Conservation (phyloP, 2,329 filamentous ascomycete species). For the Karstenula rhodostoma region DNA sequence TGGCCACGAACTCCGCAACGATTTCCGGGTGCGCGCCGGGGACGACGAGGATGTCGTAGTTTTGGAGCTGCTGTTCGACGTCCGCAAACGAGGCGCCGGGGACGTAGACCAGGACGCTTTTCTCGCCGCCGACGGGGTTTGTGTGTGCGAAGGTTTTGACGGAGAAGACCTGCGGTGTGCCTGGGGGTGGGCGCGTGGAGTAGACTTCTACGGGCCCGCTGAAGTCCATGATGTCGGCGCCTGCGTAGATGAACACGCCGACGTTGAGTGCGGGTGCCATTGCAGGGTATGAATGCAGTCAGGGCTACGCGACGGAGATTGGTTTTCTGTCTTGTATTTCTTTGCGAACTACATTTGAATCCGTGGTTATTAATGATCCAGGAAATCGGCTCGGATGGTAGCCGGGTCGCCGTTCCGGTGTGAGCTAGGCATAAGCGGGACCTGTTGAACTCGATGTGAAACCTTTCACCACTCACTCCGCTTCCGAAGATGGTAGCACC, state of each 20-base stretch:
- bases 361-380: neutral
- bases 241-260: constrained; percentile 49
- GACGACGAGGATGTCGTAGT: constrained; percentile 52
- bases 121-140: constrained; percentile 33
- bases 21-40: constrained; percentile 44
- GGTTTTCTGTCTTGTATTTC: too few species aligned
- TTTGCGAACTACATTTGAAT: neutral
- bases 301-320: too few species aligned
- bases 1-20: constrained; percentile 33
- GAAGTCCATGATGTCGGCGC: constrained; percentile 54
- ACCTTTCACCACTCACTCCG: neutral
- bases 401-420: neutral
- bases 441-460: neutral
- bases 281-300: too few species aligned
- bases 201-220: constrained; percentile 51
- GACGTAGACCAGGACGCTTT: constrained; percentile 36
- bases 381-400: neutral
- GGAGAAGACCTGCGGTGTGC: constrained; percentile 38
- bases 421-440: neutral
- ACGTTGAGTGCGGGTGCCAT: constrained; percentile 45
- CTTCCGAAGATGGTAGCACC: neutral
- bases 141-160: constrained; percentile 46
- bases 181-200: constrained; percentile 37
- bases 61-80: constrained; percentile 33
- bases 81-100: constrained; percentile 43